Evolutionary conservation across 2,329 filamentous ascomycete genomes (phyloP).

Genomic region (Xylaria sp.): DNA sequence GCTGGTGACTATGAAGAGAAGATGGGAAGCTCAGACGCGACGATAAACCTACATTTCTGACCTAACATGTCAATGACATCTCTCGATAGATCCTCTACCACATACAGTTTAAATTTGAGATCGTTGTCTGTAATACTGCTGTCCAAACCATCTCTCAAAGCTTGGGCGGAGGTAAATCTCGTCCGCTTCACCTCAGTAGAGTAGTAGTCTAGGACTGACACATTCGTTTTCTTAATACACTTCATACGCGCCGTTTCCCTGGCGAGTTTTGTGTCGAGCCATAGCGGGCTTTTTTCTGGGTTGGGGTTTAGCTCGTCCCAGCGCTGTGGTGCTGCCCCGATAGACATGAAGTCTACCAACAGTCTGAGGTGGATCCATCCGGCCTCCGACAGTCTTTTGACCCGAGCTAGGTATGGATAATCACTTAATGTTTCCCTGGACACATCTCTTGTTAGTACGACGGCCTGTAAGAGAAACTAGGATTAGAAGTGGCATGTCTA

Average conservation of each 20-base stretch:
- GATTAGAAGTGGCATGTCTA: background rate
- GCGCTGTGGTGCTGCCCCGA: slow-evolving; percentile 38
- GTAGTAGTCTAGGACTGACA: slow-evolving; percentile 36
- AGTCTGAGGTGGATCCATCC: slow-evolving; percentile 38
- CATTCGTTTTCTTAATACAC: slow-evolving; percentile 34
- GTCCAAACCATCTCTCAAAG: slow-evolving; percentile 9
- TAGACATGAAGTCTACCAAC: slow-evolving; percentile 40
- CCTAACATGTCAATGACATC: slow-evolving; percentile 40
- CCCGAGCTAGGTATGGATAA: slow-evolving; percentile 30
- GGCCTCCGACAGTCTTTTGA: slow-evolving; percentile 31
- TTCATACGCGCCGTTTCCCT: slow-evolving; percentile 17
- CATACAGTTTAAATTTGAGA: slow-evolving; percentile 35
- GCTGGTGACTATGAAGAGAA: background rate
- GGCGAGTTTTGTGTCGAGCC: background rate
- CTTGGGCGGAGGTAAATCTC: slow-evolving; percentile 5
- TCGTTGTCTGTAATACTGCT: background rate
- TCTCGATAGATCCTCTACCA: slow-evolving; percentile 41
- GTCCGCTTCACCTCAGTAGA: slow-evolving; percentile 17
- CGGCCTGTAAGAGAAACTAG: background rate
- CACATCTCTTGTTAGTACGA: background rate
- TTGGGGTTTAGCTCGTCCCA: slow-evolving; percentile 30
- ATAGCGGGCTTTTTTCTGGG: background rate
- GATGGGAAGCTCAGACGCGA: background rate
- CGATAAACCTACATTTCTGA: slow-evolving; percentile 30
- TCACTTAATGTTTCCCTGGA: slow-evolving; percentile 5